A percentile compares a stretch with the other conserved stretches of the same genome.
phyloP scores from a whole-genome alignment of 805 yeast genomes.

The Barnettozyma wickerhamii region DNA sequence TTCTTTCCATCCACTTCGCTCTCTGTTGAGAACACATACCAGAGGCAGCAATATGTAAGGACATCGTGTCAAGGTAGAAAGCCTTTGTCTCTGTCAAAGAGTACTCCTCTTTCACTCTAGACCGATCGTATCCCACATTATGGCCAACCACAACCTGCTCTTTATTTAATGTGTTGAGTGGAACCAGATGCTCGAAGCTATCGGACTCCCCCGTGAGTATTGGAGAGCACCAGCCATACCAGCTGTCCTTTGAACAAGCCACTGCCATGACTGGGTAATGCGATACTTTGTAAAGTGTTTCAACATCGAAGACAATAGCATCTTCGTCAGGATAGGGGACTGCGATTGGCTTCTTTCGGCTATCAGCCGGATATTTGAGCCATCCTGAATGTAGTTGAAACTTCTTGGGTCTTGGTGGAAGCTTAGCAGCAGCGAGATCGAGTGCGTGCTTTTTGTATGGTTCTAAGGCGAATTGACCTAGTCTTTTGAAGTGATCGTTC shows the following conservation, averaged over 20 bases:
- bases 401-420: constrained; percentile 38
- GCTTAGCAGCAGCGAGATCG: constrained; percentile 33
- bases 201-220: constrained; percentile 52
- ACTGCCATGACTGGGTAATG: constrained; percentile 77
- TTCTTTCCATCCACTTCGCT: constrained; percentile 64
- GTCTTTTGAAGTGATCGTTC: constrained; percentile 78
- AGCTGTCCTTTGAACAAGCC: constrained; percentile 70
- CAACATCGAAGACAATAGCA: constrained; percentile 83
- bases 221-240: constrained; percentile 97
- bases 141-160: constrained; percentile 79
- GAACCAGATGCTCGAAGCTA: constrained; percentile 60
- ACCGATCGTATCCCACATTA: constrained; percentile 87
- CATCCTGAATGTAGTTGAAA: constrained; percentile 75
- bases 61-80: constrained; percentile 87
- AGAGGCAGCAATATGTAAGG: constrained; percentile 81
- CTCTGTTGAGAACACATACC: constrained; percentile 95
- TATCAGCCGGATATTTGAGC: constrained; percentile 61
- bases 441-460: constrained; percentile 55
- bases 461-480: constrained; percentile 56
- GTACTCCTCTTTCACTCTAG: constrained; percentile 83
- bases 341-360: constrained; percentile 35
- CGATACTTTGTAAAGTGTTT: constrained; percentile 72
- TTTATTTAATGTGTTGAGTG: constrained; percentile 48
- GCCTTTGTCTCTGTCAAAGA: constrained; percentile 59
- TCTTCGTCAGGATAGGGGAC: constrained; percentile 72